phyloP scores from a whole-genome alignment of 345 rosid species.

The Corchorus olitorius region DNA sequence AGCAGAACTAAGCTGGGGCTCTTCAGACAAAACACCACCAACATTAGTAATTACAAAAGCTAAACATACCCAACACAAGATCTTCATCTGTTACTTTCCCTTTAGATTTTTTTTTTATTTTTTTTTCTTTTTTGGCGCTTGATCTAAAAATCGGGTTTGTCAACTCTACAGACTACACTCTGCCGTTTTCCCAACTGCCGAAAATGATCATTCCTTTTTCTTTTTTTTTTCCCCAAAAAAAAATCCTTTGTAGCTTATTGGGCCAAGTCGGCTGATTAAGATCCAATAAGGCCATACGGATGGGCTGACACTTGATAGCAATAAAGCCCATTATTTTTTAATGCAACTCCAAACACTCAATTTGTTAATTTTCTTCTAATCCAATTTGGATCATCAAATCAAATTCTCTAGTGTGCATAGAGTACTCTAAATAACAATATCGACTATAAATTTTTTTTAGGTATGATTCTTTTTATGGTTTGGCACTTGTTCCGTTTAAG shows the following conservation, averaged over 20 bases:
- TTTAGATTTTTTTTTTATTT: neutral
- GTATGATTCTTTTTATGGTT: too few species aligned
- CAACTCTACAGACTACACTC: neutral
- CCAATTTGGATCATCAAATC: too few species aligned
- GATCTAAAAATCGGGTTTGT: neutral
- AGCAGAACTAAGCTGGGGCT: slow-evolving; percentile 77
- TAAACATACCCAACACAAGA: slow-evolving; percentile 30
- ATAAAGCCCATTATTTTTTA: too few species aligned
- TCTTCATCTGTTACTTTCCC: slow-evolving; percentile 22
- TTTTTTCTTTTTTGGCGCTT: neutral
- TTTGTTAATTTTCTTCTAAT: too few species aligned
- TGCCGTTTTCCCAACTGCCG: neutral
- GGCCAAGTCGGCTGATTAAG: neutral
- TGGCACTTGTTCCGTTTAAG: too few species aligned
- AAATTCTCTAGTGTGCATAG: too few species aligned
- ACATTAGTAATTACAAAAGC: slow-evolving; percentile 29
- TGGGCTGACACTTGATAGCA: too few species aligned
- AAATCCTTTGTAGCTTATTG: neutral
- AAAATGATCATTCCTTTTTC: neutral
- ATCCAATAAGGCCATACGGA: too few species aligned
- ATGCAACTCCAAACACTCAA: too few species aligned
- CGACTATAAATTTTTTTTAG: too few species aligned
- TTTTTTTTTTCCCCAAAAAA: too few species aligned
- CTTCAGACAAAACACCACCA: slow-evolving; percentile 41
- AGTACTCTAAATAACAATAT: too few species aligned